Conservation (phyloP, 2,329 filamentous ascomycete genomes). For the Verticillium isaacii region DNA sequence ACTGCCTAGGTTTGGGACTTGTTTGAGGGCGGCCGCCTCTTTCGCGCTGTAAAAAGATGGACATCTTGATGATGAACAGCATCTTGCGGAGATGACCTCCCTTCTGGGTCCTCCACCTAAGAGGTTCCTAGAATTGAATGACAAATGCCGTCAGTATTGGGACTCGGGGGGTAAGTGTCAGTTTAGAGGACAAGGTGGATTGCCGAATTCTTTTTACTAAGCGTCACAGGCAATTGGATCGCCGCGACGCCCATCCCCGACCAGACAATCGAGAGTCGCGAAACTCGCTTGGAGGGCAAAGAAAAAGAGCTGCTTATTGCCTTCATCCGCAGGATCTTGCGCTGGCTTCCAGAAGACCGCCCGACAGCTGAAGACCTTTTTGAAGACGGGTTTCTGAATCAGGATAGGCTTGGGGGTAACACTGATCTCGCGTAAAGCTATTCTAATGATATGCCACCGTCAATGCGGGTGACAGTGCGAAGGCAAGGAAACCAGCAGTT, state of each 20-base stretch:
- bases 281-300: slow-evolving; percentile 15
- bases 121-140: not conserved
- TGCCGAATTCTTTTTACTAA: not conserved
- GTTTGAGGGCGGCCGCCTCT: slow-evolving; percentile 23
- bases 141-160: not conserved
- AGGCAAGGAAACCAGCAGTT: too few relatives aligned
- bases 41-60: slow-evolving; percentile 15
- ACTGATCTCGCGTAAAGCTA: too few relatives aligned
- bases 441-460: too few relatives aligned
- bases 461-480: too few relatives aligned
- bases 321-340: slow-evolving; percentile 16
- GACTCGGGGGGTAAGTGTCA: not conserved
- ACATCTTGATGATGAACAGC: slow-evolving; percentile 18
- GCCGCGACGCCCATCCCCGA: slow-evolving; percentile 18
- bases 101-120: slow-evolving; percentile 28
- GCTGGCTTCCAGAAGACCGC: slow-evolving; percentile 20
- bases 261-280: slow-evolving; percentile 17
- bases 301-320: slow-evolving; percentile 16
- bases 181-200: not conserved
- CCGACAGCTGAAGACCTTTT: slow-evolving; percentile 17
- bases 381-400: slow-evolving; percentile 10
- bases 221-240: slow-evolving; percentile 19
- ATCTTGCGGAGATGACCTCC: slow-evolving; percentile 30
- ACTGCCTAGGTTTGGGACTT: slow-evolving; percentile 23
- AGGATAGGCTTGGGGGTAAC: not conserved